phyloP scores from a whole-genome alignment of 257 asterid genomes.

The Fraxinus anomala region DNA sequence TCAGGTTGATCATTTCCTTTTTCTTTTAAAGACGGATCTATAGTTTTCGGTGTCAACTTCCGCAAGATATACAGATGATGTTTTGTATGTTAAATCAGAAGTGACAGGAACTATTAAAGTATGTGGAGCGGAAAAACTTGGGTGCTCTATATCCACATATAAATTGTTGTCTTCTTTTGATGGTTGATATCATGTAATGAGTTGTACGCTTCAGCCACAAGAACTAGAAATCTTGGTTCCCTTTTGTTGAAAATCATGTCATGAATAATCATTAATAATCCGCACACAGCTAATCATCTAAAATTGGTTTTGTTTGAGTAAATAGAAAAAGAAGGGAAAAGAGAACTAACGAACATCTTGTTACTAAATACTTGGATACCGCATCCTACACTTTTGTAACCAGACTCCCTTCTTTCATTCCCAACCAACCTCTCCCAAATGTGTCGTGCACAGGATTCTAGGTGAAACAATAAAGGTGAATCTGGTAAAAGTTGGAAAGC shows the following conservation, averaged over 20 bases:
- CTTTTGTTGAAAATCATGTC: constrained; percentile 11
- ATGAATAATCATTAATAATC: not conserved
- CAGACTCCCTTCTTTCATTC: not conserved
- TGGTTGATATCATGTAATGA: not conserved
- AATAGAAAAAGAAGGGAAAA: not conserved
- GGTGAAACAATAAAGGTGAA: not conserved
- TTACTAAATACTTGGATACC: too few species aligned
- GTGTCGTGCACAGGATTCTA: not conserved
- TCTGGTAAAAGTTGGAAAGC: not conserved
- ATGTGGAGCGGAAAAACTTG: not conserved
- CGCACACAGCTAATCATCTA: not conserved
- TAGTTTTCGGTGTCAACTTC: constrained; percentile 16
- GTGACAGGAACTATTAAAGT: not conserved
- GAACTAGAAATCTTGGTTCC: not conserved
- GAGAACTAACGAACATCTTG: not conserved
- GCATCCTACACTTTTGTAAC: not conserved
- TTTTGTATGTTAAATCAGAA: constrained; percentile 7
- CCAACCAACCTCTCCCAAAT: not conserved
- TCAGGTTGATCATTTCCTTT: constrained; percentile 57
- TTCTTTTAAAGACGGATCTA: too few species aligned
- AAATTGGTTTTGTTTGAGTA: not conserved
- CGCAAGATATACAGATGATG: constrained; percentile 5
- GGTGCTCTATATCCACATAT: constrained; percentile 8
- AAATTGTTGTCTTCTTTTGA: not conserved
- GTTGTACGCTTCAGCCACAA: constrained; percentile 8